Evolutionary conservation across 306 rosid genomes (phyloP), one percentile per base, ranked within the genome.

Genomic region (Psophocarpus tetragonolobus): DNA sequence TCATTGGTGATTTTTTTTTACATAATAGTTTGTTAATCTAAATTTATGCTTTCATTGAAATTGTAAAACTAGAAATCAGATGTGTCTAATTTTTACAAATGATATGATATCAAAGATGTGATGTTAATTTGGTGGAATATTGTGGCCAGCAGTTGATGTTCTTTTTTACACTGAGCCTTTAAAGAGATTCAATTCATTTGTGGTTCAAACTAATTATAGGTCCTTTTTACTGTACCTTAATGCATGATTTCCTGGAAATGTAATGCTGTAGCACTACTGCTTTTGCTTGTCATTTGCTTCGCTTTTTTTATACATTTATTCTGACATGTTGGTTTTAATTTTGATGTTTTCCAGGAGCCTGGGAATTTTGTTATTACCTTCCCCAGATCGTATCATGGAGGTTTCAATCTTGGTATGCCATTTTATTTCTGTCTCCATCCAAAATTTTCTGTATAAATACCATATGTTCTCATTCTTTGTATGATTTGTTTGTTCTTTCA

Each of bases 281-380:
- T 83, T 82, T 58, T 75, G 26, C 47, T 65, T 69, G 50, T 73
- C 76, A 45, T 18, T 53, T 29, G 51, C 61, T 73, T 68, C 62
- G 45, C 23, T 78, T 77, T 63, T 63, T 71, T 38, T 54, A 8
- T 69, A 64, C 77, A 36, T 71, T 77, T 61, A 36, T 35, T 48
- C 20, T 39, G 70, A 71, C 35, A 14, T 66, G 56, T 38, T 77
- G 47, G 73, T 78, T 78, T 79, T 73, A 12, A 29, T 77, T 74
- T 75, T 86, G 47, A 68, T 78, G 53, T 63, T 80, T 67, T 8
- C 68, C 89, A 94, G 98, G 98, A 94, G 87, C 97, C 97, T 68
- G 98, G 98, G 70, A 94, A 92, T 88, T 94, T 94, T 79, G 97
- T 94, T 69, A 91, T 94, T 78, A 94, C 98, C 88, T 94, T 94